Evolutionary conservation across 1,139 yeast genomes (phyloP), one percentile per base, ranked within the genome.

Genomic region (Blastobotrys serpentis): DNA sequence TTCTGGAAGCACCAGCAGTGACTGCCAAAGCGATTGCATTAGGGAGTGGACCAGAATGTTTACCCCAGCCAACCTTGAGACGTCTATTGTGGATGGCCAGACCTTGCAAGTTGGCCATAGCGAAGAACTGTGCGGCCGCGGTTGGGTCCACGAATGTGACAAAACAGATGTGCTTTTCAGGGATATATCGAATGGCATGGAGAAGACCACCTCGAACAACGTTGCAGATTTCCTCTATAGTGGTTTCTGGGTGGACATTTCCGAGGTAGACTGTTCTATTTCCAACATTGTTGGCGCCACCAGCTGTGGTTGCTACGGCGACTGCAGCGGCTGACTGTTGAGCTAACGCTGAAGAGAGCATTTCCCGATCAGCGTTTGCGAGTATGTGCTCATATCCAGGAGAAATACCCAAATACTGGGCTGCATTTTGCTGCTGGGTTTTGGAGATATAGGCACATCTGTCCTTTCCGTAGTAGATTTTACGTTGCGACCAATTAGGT

Each of bases 361-460:
- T 75, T 56, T 81, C 86, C 46, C 86, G 73, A 65, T 89, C 96
- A 18, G 90, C 88, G 52, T 85, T 85, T 38, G 89, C 84, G 22
- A 83, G 83, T 51, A 86, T 74, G 63, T 86, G 89, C 63, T 86
- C 96, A 79, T 84, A 81, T 22, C 95, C 95, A 18, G 95, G 95
- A 37, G 90, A 89, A 57, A 89, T 76, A 1, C 97, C 97, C 52
- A 90, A 73, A 65, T 88, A 90, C 68, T 90, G 96, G 6, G 97
- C 96, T 18, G 98, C 98, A 66, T 90, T 89, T 64, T 90, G 97
- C 68, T 89, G 96, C 69, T 92, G 97, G 23, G 97, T 86, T 67
- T 87, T 88, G 33, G 97, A 88, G 46, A 90, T 86, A 62, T 76
- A 77, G 2, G 81, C 79, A 61, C 96, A 87, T 66, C 96, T 77